Base-by-base conservation (phyloP, 148 eudicot genomes). In the Fagopyrum tataricum region DNA sequence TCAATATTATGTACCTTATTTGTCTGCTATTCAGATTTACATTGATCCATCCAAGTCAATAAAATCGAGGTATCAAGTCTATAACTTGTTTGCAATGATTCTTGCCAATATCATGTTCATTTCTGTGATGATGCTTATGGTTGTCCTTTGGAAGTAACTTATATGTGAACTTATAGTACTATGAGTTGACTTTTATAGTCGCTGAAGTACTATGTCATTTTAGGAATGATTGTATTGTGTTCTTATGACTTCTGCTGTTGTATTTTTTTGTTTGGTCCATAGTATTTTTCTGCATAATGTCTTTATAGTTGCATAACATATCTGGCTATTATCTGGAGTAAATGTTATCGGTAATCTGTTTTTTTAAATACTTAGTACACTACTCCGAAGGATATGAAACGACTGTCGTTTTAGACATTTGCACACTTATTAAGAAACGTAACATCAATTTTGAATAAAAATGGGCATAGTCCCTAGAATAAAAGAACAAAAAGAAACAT, bases 1-100 rank as follows among this genome's bases (percentile, higher is more conserved):
- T 77, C 83, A 81, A 64, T 81, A 81, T 44, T 81, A 81, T 77
- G 83, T 81, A 17, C 83, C 80, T 48, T 81, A 81, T 55, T 40
- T 81, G 24, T 81, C 83, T 21, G 83, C 67, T 20, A 81, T 77
- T 26, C 83, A 81, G 72, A 40, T 81, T 13, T 77, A 74, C 44
- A 72, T 20, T n/a, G 73, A 81, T 40, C 46, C 75, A 11, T 64
- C 83, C 2, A 74, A 64, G 40, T 44, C 59, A 52, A 67, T 8
- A 26, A 77, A 66, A 43, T 74, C 83, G 55, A 81, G 83, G 83
- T 81, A 75, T 42, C 13, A 59, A 61, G 3, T 31, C 69, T 24
- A 39, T 0, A 17, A 15, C 20, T 14, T 64, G 7, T 64, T 64
- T 37, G 17, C 9, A 6, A 26, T 53, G 46, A 31, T 40, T 31